Evolutionary conservation across 371 early-diverging fungal species (phyloP).

Genomic region (Massospora cicadina): DNA sequence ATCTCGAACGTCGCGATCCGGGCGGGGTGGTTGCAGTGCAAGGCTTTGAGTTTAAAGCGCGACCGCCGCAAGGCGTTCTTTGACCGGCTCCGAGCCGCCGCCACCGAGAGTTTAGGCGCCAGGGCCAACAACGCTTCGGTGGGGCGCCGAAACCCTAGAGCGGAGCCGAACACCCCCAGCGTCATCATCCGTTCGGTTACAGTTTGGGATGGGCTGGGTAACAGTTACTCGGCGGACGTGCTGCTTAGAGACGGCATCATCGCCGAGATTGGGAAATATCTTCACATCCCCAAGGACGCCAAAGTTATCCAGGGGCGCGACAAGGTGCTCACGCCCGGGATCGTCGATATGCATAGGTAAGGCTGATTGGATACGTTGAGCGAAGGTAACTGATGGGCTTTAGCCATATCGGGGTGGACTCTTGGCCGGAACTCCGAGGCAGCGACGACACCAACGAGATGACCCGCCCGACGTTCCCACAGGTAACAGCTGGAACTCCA

Average conservation of each 20-base stretch:
- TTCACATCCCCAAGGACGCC: slow-evolving; percentile 18
- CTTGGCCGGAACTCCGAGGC: slow-evolving; percentile 33
- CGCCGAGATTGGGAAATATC: slow-evolving; percentile 19
- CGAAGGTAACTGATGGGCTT: not conserved
- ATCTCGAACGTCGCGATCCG: not conserved
- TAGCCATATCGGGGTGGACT: slow-evolving; percentile 39
- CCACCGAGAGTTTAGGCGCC: no score
- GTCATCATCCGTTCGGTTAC: slow-evolving; percentile 2
- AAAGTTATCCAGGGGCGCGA: slow-evolving; percentile 41
- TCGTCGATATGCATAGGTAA: slow-evolving; percentile 67
- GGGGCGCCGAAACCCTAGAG: not conserved
- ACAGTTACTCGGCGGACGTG: slow-evolving; percentile 26
- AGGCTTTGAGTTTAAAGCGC: not conserved
- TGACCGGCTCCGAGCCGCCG: not conserved
- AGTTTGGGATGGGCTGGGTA: slow-evolving; percentile 26
- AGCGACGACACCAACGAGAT: slow-evolving; percentile 50
- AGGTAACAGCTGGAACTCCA: slow-evolving; percentile 14
- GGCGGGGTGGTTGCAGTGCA: not conserved
- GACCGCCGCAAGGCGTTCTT: not conserved
- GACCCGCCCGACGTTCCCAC: slow-evolving; percentile 40
- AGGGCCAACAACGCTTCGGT: not conserved
- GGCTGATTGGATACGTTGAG: not conserved
- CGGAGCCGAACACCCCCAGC: not conserved
- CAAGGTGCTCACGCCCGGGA: slow-evolving; percentile 56
- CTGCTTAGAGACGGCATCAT: slow-evolving; percentile 36